Base-by-base conservation (phyloP, 768 basidiomycete genomes). In the Trametes cingulata region DNA sequence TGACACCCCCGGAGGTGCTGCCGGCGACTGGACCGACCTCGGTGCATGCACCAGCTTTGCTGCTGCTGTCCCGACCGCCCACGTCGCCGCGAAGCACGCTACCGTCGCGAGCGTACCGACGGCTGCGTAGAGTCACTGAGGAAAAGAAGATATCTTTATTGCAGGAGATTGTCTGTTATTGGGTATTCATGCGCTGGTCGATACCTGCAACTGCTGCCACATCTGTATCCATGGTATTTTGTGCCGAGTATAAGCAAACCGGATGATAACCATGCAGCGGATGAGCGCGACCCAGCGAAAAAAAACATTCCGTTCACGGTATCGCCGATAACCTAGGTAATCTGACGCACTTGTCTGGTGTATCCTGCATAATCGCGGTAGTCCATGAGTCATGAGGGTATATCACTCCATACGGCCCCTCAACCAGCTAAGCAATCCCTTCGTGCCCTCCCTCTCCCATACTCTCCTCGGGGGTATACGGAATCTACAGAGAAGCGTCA, bases 391-490 rank as follows among this genome's bases (percentile, higher is more conserved):
- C 10, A 33, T 5, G 29, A 33, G 46, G 46, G 46, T 33, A 39
- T 20, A 35, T 75, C 67, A 85, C 63, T 90, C 88, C 46, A 92
- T 80, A 61, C 91, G 79, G 17, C 87, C 88, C 52, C 87, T 79
- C 67, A 93, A 71, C 91, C 91, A 93, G 59, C 81, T 86, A 75
- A 92, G 67, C 54, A 93, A 67, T 2, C 91, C 91, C 65, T 89
- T 91, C 19, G 90, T 92, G 1, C 91, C 91, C 68, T 93, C 91
- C 46, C 90, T 78, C 70, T 93, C 92, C 91, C 91, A 94, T 10
- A 94, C 86, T 20, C 87, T 79, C 62, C 91, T 78, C 58, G 86
- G 84, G 0, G 91, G 91, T 19, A 91, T 85, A 27, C 91, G 87
- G 78, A 94, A 94, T 14, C 90, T 92, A 51, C 3, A 57, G 33